phyloP scores from a whole-genome alignment of 345 rosid species.

The Camelina laxa region DNA sequence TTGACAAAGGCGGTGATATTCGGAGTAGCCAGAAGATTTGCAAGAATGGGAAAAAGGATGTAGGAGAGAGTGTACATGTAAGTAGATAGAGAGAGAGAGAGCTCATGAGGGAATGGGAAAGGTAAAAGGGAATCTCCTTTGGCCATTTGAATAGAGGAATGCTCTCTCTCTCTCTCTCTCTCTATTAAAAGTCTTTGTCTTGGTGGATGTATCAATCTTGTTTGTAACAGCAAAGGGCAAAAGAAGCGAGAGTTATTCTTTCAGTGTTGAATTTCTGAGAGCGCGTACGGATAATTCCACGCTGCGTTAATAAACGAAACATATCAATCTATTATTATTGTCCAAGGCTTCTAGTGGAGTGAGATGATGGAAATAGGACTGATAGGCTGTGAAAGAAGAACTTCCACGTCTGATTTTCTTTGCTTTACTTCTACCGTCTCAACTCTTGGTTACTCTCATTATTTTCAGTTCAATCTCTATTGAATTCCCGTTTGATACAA shows the following conservation, averaged over 20 bases:
- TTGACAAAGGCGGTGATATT: slow-evolving; percentile 90
- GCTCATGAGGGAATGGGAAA: slow-evolving; percentile 6
- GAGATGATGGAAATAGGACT: too few species aligned
- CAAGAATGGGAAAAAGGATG: slow-evolving; percentile 77
- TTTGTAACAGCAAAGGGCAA: slow-evolving; percentile 28
- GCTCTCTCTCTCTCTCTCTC: slow-evolving; percentile 7
- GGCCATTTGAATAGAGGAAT: slow-evolving; percentile 25
- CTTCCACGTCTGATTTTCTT: too few species aligned
- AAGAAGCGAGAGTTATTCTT: slow-evolving; percentile 22
- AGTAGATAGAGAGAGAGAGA: slow-evolving; percentile 13
- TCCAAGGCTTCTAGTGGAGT: neutral
- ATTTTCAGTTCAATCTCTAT: neutral
- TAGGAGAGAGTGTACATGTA: slow-evolving; percentile 43
- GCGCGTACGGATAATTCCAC: slow-evolving; percentile 6
- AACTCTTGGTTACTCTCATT: neutral
- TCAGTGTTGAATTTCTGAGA: slow-evolving; percentile 20
- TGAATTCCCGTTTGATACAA: neutral
- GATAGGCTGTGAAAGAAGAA: too few species aligned
- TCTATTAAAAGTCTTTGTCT: neutral
- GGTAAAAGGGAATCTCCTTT: slow-evolving; percentile 20
- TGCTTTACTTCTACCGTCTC: neutral
- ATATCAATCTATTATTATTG: neutral
- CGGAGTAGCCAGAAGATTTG: slow-evolving; percentile 91
- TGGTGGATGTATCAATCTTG: slow-evolving; percentile 37
- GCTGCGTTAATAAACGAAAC: slow-evolving; percentile 21